phyloP scores from a whole-genome alignment of 345 rosid species.

The Linum tenue region DNA sequence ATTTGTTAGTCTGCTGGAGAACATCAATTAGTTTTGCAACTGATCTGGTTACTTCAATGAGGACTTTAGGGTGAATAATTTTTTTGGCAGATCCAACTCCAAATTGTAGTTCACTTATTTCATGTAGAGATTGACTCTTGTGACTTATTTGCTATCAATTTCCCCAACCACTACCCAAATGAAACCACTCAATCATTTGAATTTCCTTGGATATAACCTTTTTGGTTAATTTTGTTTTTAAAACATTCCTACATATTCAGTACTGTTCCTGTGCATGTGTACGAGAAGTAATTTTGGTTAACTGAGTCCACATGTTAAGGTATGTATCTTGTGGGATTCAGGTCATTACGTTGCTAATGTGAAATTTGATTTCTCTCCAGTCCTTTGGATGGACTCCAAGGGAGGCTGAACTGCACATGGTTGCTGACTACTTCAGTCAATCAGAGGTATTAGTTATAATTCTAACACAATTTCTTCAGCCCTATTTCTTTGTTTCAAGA shows the following conservation, averaged over 20 bases:
- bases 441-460: slow-evolving; percentile 63
- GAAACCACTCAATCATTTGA: neutral
- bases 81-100: neutral
- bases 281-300: too few relatives aligned
- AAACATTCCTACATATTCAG: too few relatives aligned
- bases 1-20: neutral
- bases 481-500: neutral
- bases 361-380: slow-evolving; percentile 34
- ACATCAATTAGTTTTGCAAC: neutral
- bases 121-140: neutral
- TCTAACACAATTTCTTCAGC: slow-evolving; percentile 9
- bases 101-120: neutral
- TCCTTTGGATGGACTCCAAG: slow-evolving; percentile 87
- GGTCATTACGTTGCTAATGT: slow-evolving; percentile 8
- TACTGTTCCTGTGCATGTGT: too few relatives aligned
- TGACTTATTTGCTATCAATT: neutral
- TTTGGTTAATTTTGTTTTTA: too few relatives aligned
- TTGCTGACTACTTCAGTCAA: slow-evolving; percentile 71
- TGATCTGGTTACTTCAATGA: neutral
- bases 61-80: neutral
- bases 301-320: neutral
- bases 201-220: neutral
- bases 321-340: neutral
- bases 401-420: slow-evolving; percentile 93
- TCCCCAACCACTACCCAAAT: neutral